Conservation (phyloP, 306 rosid genomes). For the Albizia julibrissin region DNA sequence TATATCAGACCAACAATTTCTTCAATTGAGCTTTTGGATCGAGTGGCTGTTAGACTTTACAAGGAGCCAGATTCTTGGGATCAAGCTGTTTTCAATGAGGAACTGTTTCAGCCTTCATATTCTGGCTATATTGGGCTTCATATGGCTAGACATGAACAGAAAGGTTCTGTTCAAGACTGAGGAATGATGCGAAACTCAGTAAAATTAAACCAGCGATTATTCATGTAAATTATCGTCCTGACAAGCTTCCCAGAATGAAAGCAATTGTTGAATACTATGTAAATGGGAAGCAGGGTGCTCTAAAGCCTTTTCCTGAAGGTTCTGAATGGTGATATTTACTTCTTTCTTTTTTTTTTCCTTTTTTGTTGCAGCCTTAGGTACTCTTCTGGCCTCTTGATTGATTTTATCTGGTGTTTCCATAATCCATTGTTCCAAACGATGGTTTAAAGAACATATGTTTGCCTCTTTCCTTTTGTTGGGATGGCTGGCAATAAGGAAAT, state of each 20-base stretch:
- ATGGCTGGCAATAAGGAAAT: too few relatives aligned
- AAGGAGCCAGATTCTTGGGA: constrained; percentile 15
- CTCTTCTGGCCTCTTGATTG: not conserved
- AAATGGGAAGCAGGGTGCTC: constrained; percentile 1
- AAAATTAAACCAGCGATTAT: constrained; percentile 5
- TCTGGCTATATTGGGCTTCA: constrained; percentile 13
- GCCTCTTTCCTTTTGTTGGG: too few relatives aligned
- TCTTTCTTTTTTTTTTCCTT: too few relatives aligned
- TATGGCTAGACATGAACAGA: constrained; percentile 17
- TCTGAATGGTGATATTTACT: not conserved
- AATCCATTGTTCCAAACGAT: not conserved
- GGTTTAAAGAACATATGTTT: not conserved
- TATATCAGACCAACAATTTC: constrained; percentile 4
- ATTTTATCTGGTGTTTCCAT: not conserved
- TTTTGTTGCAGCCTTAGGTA: not conserved
- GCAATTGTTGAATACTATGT: constrained; percentile 6
- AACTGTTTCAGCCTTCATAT: not conserved
- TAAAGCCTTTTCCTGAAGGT: constrained; percentile 6
- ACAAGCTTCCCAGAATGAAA: constrained; percentile 5
- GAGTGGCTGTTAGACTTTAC: not conserved
- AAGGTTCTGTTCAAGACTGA: constrained; percentile 16
- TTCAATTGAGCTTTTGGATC: constrained; percentile 23
- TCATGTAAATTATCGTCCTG: constrained; percentile 9
- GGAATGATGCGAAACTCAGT: not conserved
- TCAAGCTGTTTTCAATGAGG: constrained; percentile 16